Evolutionary conservation across 169 alveolate genomes (phyloP).

Genomic region (Toxoplasma gondii): DNA sequence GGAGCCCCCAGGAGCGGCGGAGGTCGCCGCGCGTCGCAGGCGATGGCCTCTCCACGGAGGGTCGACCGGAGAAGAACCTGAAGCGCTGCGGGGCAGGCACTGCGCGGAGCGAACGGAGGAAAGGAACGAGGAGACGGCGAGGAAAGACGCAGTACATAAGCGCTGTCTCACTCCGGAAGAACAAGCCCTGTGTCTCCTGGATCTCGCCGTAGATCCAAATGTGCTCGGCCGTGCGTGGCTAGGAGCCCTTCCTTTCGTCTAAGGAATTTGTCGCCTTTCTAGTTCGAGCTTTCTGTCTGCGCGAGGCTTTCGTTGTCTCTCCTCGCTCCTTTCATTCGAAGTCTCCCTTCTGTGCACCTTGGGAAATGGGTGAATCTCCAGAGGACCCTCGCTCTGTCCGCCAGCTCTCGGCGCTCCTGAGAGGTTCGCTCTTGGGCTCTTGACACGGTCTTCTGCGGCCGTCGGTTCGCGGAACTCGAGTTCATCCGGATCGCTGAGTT

Average conservation of each 20-base stretch:
- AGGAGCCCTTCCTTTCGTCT: constrained; percentile 29
- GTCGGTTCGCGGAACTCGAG: no score
- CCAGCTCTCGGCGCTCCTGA: no score
- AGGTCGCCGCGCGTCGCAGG: neutral
- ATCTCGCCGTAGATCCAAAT: constrained; percentile 50
- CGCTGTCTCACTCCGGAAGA: constrained; percentile 16
- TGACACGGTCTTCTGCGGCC: no score
- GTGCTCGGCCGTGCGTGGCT: constrained; percentile 62
- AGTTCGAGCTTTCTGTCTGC: neutral
- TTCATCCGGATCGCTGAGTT: no score
- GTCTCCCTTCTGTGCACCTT: no score
- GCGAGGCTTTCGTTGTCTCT: no score
- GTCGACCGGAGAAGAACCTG: neutral
- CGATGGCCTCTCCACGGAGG: neutral
- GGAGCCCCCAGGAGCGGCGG: neutral
- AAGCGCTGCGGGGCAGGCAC: neutral
- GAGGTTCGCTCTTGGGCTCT: no score
- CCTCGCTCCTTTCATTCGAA: no score
- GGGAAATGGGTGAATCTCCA: no score
- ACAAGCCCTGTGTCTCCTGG: constrained; percentile 53
- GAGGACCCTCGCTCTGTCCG: no score
- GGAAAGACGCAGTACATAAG: neutral
- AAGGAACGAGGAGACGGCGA: neutral
- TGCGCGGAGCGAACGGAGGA: neutral
- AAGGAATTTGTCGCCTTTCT: neutral